Percentiles rank a stretch among this genome's conserved stretches.
These are phyloP conservation scores for Aspergillus alliaceus DNA, from an alignment of 2,329 filamentous ascomycete species.

Conservation along the genomic window DNA sequence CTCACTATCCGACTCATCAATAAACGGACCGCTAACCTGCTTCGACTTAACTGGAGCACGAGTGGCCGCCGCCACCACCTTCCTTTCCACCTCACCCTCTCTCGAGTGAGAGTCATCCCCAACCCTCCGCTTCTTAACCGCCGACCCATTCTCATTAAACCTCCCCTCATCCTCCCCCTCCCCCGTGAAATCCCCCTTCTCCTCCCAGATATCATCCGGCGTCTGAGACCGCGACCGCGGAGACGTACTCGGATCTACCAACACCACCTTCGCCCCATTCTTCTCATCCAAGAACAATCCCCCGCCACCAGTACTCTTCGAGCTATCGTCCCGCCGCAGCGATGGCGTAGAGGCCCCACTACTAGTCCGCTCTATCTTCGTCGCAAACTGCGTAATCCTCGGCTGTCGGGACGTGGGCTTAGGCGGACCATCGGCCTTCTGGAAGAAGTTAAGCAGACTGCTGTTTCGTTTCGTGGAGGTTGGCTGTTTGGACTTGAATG, in stretches of 20 bases:
- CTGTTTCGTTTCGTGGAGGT: constrained; percentile 49
- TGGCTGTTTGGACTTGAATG: constrained; percentile 13
- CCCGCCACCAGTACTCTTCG: constrained; percentile 15
- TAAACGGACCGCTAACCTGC: constrained; percentile 37
- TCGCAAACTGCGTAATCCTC: constrained; percentile 54
- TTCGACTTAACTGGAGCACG: constrained; percentile 6
- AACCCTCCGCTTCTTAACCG: constrained; percentile 36
- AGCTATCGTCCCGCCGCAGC: constrained; percentile 11
- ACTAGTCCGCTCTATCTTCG: constrained; percentile 25
- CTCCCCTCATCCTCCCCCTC: constrained; percentile 19
- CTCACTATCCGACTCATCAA: constrained; percentile 56
- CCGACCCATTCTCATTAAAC: constrained; percentile 32
- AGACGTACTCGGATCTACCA: background rate
- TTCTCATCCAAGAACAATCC: constrained; percentile 40
- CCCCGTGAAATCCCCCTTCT: constrained; percentile 18
- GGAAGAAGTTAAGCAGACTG: constrained; percentile 74
- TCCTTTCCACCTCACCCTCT: background rate
- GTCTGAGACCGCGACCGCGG: constrained; percentile 24
- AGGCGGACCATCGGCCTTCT: constrained; percentile 60
- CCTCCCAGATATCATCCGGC: constrained; percentile 38
- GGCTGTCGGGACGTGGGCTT: constrained; percentile 51
- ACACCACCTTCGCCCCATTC: constrained; percentile 16
- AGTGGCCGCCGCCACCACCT: background rate
- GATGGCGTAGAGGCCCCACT: constrained; percentile 13
- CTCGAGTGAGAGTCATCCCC: constrained; percentile 15